Evolutionary conservation across 108 stramenopile species (phyloP).

Genomic region (Bacterosira constricta): DNA sequence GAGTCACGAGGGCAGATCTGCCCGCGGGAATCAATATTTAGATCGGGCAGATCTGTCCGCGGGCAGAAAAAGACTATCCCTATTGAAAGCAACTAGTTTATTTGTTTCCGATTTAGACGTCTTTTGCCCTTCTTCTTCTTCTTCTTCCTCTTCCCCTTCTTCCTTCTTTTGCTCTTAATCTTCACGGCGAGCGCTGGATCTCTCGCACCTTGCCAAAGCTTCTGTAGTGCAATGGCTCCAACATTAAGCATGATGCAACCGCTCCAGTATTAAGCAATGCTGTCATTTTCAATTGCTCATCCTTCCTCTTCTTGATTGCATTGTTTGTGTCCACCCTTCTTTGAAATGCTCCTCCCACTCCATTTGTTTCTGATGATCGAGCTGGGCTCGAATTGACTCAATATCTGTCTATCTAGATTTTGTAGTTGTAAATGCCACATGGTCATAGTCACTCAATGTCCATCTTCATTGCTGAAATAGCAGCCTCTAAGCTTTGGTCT

Average conservation of each 20-base stretch:
- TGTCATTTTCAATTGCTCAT: conserved; percentile 19
- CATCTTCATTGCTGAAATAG: background rate
- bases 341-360: conserved; percentile 35
- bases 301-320: conserved; percentile 26
- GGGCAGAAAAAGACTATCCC: too few species aligned
- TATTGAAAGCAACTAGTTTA: too few species aligned
- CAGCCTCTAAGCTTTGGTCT: conserved; percentile 9
- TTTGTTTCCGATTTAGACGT: too few species aligned
- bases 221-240: conserved; percentile 35
- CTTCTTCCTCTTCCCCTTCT: conserved; percentile 25
- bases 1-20: too few species aligned
- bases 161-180: conserved; percentile 25
- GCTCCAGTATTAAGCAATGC: conserved; percentile 15
- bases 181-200: conserved; percentile 20
- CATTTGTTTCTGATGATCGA: conserved; percentile 12
- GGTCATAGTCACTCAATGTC: conserved; percentile 7
- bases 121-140: too few species aligned
- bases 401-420: conserved; percentile 14
- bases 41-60: too few species aligned
- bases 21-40: too few species aligned
- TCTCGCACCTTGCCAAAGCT: conserved; percentile 28
- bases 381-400: background rate
- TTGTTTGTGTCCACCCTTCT: conserved; percentile 30
- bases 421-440: background rate
- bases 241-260: conserved; percentile 4